phyloP scores from a whole-genome alignment of 2,329 filamentous ascomycete genomes.

The Penicillium sp. region DNA sequence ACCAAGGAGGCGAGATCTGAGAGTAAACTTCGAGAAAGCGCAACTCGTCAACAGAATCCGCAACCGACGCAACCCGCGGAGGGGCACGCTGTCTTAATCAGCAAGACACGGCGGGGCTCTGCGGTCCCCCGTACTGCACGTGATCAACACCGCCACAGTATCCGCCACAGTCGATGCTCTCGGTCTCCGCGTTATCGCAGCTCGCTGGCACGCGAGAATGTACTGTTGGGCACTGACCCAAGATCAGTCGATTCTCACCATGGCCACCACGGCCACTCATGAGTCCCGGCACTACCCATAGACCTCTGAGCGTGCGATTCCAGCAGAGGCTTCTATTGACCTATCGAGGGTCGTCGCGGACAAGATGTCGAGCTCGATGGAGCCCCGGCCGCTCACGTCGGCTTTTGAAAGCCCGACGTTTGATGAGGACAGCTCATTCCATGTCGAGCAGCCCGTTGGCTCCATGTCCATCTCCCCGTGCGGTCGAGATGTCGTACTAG shows the following conservation, averaged over 20 bases:
- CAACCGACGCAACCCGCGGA: too few species aligned
- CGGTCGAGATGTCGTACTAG: slow-evolving; percentile 84
- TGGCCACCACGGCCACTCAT: slow-evolving; percentile 1
- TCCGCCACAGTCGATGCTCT: slow-evolving; percentile 21
- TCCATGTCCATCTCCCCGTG: slow-evolving; percentile 91
- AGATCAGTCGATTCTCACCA: slow-evolving; percentile 2
- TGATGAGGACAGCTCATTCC: slow-evolving; percentile 77
- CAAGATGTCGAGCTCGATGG: slow-evolving; percentile 37
- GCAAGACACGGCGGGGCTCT: slow-evolving; percentile 15
- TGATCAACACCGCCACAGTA: slow-evolving; percentile 9
- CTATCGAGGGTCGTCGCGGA: slow-evolving; percentile 8
- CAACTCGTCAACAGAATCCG: too few species aligned
- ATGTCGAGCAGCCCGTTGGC: slow-evolving; percentile 74
- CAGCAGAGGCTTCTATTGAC: slow-evolving; percentile 10
- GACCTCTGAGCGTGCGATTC: slow-evolving; percentile 1
- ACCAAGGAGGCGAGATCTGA: too few species aligned
- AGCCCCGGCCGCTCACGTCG: slow-evolving; percentile 43
- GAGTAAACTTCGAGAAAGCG: too few species aligned
- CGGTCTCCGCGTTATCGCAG: slow-evolving; percentile 21
- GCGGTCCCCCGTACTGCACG: slow-evolving; percentile 23
- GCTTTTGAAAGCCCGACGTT: slow-evolving; percentile 86
- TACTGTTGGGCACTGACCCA: slow-evolving; percentile 1
- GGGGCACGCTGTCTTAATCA: slow-evolving; percentile 24
- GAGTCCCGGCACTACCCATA: slow-evolving; percentile 1
- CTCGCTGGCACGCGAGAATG: slow-evolving; percentile 14